Evolutionary conservation across 805 yeast species (phyloP).

Genomic region (Teunomyces atbi): DNA sequence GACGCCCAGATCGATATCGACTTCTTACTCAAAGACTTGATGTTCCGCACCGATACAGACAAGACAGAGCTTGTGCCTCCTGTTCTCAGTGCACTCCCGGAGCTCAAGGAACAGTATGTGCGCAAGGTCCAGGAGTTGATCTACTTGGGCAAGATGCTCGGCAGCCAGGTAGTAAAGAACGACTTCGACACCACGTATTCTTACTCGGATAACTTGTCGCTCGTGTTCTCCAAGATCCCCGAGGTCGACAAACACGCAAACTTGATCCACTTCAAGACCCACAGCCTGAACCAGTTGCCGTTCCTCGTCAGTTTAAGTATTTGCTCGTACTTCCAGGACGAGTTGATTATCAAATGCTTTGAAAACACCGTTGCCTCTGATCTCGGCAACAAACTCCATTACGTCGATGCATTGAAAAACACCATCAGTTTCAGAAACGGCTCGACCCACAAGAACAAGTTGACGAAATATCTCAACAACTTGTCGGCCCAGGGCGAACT

Average conservation of each 20-base stretch:
- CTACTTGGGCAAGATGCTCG: slow-evolving; percentile 27
- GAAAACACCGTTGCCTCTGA: slow-evolving; percentile 37
- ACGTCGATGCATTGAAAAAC: slow-evolving; percentile 36
- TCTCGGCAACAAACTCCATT: slow-evolving; percentile 28
- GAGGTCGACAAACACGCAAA: slow-evolving; percentile 38
- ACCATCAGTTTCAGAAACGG: slow-evolving; percentile 17
- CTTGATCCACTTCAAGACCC: slow-evolving; percentile 21
- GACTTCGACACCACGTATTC: slow-evolving; percentile 27
- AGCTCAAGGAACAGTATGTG: slow-evolving; percentile 48
- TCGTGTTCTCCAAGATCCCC: slow-evolving; percentile 31
- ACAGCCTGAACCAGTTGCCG: slow-evolving; percentile 22
- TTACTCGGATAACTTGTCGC: slow-evolving; percentile 32
- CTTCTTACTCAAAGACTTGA: slow-evolving; percentile 47
- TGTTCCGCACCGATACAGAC: slow-evolving; percentile 35
- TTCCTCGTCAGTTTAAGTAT: slow-evolving; percentile 30
- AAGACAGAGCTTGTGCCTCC: slow-evolving; percentile 50
- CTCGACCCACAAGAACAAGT: slow-evolving; percentile 15
- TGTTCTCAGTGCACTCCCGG: slow-evolving; percentile 24
- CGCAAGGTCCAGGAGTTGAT: slow-evolving; percentile 56
- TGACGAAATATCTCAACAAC: slow-evolving; percentile 29
- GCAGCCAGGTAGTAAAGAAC: slow-evolving; percentile 6
- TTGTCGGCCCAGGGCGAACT: slow-evolving; percentile 27
- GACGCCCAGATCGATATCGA: slow-evolving; percentile 57
- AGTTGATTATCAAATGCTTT: slow-evolving; percentile 39
- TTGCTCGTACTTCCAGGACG: slow-evolving; percentile 36